Conservation (phyloP, 2,329 filamentous ascomycete species). For the Thelonectria blattea region DNA sequence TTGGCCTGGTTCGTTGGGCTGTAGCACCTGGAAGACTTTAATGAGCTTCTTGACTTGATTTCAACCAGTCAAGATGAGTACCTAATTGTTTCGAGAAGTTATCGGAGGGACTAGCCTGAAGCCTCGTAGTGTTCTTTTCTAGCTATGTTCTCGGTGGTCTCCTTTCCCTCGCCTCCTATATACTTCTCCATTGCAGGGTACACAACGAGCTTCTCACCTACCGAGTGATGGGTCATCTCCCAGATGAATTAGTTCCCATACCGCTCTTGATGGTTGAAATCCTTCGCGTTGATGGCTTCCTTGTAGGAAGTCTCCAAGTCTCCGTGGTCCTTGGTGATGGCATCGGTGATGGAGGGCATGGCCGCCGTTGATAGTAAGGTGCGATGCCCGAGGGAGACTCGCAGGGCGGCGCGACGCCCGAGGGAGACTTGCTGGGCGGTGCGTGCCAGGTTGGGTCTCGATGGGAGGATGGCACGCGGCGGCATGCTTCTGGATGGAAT, state of each 20-base stretch:
- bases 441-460: not conserved
- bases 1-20: not conserved
- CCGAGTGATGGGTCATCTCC: not conserved
- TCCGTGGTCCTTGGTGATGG: not conserved
- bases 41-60: not conserved
- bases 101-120: too few relatives aligned
- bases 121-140: not conserved
- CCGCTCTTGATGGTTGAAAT: not conserved
- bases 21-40: not conserved
- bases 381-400: not conserved
- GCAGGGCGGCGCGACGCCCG: too few relatives aligned
- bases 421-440: not conserved
- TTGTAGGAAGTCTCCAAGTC: not conserved
- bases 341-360: not conserved
- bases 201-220: not conserved
- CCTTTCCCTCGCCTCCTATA: not conserved
- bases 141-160: not conserved
- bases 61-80: too few relatives aligned
- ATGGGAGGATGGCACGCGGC: not conserved
- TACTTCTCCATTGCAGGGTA: not conserved
- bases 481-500: not conserved
- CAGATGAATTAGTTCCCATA: not conserved
- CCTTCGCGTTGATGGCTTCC: not conserved
- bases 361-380: not conserved
- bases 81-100: too few relatives aligned